phyloP scores from a whole-genome alignment of 2,329 filamentous ascomycete species.

The Cercospora nicotianae region DNA sequence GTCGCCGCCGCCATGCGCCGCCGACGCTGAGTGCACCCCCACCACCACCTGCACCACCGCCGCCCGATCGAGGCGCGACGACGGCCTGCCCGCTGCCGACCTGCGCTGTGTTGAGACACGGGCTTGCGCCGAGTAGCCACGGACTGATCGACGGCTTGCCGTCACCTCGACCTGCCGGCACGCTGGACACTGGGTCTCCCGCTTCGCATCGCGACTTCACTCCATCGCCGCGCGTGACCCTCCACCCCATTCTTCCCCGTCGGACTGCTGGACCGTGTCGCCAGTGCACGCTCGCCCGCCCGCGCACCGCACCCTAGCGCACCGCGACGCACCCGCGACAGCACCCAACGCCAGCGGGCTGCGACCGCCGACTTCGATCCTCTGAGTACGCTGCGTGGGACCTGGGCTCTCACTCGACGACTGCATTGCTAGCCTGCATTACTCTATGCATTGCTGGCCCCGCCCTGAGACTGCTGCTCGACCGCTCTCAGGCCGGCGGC shows the following conservation, averaged over 20 bases:
- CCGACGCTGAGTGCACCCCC: constrained; percentile 4
- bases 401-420: neutral
- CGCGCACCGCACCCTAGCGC: constrained; percentile 2
- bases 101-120: neutral
- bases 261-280: neutral
- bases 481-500: constrained; percentile 33
- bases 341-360: neutral
- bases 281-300: neutral
- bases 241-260: neutral
- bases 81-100: neutral
- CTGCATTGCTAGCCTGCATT: constrained; percentile 6
- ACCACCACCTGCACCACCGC: neutral
- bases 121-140: constrained; percentile 8
- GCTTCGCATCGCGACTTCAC: constrained; percentile 5
- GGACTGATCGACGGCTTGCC: constrained; percentile 16
- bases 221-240: neutral
- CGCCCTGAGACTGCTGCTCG: constrained; percentile 33
- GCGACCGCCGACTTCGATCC: neutral
- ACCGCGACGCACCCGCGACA: neutral
- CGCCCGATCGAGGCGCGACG: neutral
- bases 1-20: constrained; percentile 10
- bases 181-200: constrained; percentile 11
- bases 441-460: constrained; percentile 35
- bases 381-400: neutral
- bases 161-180: constrained; percentile 12